phyloP scores from a whole-genome alignment of 2,329 filamentous ascomycete genomes.

The Cercospora berteroae region DNA sequence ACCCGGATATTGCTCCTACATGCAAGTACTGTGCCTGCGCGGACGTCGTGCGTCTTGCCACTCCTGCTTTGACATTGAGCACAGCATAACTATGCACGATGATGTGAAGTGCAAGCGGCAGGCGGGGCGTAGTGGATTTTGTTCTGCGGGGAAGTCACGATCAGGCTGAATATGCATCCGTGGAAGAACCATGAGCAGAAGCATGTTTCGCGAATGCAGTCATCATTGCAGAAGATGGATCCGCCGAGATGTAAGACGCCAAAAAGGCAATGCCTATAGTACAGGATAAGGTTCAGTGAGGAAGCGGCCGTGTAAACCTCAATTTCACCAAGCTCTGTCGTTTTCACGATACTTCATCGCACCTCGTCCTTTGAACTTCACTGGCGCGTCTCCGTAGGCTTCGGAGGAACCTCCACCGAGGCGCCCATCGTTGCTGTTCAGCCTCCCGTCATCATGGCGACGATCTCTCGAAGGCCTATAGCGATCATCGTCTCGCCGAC shows the following conservation, averaged over 20 bases:
- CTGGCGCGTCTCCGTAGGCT: constrained; percentile 34
- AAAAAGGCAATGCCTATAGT: not conserved
- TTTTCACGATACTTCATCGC: constrained; percentile 42
- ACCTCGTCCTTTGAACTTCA: constrained; percentile 44
- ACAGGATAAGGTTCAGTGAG: not conserved
- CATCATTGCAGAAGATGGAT: not conserved
- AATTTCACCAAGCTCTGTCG: constrained; percentile 20
- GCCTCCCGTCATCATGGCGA: constrained; percentile 39
- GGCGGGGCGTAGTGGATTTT: not conserved
- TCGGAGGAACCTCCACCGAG: constrained; percentile 24
- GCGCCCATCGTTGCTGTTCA: constrained; percentile 29
- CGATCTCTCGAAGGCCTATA: constrained; percentile 29
- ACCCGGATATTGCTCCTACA: not conserved
- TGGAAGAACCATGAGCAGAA: not conserved
- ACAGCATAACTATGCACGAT: constrained; percentile 3
- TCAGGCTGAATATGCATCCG: constrained; percentile 3
- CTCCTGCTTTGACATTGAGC: not conserved
- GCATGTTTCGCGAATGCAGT: not conserved
- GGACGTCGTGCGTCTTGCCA: not conserved
- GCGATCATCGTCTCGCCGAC: constrained; percentile 25
- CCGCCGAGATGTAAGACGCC: not conserved
- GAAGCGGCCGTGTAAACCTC: constrained; percentile 1
- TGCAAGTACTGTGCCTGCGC: not conserved
- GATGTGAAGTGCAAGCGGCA: not conserved
- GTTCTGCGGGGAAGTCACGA: not conserved